Conservation (phyloP, 768 basidiomycete genomes). For the Podaxis pistillaris region DNA sequence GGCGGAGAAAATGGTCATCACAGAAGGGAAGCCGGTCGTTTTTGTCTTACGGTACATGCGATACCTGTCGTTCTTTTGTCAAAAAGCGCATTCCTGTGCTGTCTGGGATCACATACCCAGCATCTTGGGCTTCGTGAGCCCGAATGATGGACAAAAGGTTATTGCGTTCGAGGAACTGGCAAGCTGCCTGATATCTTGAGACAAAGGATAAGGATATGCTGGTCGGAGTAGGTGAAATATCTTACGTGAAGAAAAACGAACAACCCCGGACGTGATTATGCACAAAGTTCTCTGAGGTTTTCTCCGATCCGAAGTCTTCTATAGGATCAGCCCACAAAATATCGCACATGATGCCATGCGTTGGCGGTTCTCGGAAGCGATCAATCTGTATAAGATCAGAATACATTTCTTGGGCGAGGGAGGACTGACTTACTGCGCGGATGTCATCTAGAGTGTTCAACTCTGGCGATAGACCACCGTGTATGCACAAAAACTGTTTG, state of each 20-base stretch:
- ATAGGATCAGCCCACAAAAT: conserved; percentile 98
- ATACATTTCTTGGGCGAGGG: neutral
- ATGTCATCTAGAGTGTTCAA: conserved; percentile 95
- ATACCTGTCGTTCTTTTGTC: conserved; percentile 49
- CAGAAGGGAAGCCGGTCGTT: conserved; percentile 96
- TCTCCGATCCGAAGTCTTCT: conserved; percentile 96
- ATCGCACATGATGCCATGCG: conserved; percentile 97
- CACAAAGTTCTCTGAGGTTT: conserved; percentile 84
- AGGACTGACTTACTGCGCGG: conserved; percentile 57
- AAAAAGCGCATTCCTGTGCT: conserved; percentile 5
- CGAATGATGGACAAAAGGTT: conserved; percentile 95
- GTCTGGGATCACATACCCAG: conserved; percentile 59
- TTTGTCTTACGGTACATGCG: conserved; percentile 99
- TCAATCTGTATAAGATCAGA: conserved; percentile 63
- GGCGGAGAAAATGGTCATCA: conserved; percentile 99
- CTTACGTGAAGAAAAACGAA: conserved; percentile 83
- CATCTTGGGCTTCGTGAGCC: conserved; percentile 98
- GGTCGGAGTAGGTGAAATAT: conserved; percentile 3
- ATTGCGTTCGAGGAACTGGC: conserved; percentile 96
- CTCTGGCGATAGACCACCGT: conserved; percentile 95
- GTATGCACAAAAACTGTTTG: conserved; percentile 98
- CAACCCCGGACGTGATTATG: conserved; percentile 98
- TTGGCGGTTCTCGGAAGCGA: conserved; percentile 97
- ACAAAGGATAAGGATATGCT: conserved; percentile 12
- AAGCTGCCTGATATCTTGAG: conserved; percentile 89